Evolutionary conservation across 2,329 filamentous ascomycete species (phyloP).

Genomic region (Colletotrichum echinochloae): DNA sequence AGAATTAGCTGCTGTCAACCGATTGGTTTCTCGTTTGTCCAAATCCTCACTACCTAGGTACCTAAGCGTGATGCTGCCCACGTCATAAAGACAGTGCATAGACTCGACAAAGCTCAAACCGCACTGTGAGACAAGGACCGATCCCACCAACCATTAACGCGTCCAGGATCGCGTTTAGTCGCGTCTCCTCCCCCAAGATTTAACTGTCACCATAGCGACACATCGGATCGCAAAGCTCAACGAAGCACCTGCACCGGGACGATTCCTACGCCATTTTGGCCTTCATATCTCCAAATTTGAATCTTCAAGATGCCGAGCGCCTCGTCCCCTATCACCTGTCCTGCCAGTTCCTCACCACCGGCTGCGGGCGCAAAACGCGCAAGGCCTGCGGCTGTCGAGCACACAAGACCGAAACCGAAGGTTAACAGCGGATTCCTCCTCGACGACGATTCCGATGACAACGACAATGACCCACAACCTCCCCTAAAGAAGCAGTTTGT

Average conservation of each 20-base stretch:
- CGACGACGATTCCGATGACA: constrained; percentile 51
- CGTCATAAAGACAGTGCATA: constrained; percentile 15
- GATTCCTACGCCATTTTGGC: not conserved
- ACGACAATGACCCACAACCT: constrained; percentile 42
- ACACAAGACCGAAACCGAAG: constrained; percentile 48
- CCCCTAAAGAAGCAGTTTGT: constrained; percentile 42
- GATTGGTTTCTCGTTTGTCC: not conserved
- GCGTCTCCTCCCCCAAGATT: constrained; percentile 19
- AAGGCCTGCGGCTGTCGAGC: constrained; percentile 50
- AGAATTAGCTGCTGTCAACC: not conserved
- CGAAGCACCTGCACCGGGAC: not conserved
- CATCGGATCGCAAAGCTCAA: not conserved
- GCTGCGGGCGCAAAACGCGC: constrained; percentile 50
- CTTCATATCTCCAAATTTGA: not conserved
- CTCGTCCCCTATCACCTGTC: constrained; percentile 70
- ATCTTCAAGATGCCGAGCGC: constrained; percentile 63
- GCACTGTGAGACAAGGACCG: constrained; percentile 6
- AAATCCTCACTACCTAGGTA: not conserved
- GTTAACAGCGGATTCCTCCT: constrained; percentile 54
- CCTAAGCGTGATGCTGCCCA: constrained; percentile 1
- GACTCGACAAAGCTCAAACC: rapidly evolving
- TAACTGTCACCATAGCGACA: constrained; percentile 29
- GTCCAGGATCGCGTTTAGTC: constrained; percentile 36
- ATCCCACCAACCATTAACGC: constrained; percentile 36
- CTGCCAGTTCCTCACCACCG: constrained; percentile 59